Conservation (phyloP, 768 basidiomycete species). For the Macrolepiota dolichaula region DNA sequence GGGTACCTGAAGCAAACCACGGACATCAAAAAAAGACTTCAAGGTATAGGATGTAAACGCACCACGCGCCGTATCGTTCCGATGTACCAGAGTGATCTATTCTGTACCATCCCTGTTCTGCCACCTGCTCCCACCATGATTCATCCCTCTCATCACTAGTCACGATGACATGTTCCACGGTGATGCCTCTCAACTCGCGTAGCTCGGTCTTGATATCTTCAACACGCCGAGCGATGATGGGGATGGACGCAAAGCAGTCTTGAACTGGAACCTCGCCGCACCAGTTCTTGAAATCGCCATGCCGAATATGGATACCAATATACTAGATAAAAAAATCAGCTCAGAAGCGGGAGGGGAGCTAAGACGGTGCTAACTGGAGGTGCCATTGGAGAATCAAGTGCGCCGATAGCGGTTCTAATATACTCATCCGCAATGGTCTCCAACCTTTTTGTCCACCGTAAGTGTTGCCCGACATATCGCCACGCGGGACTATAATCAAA, state of each 20-base stretch:
- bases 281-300: conserved; percentile 47
- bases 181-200: conserved; percentile 37
- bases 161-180: conserved; percentile 53
- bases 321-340: conserved; percentile 31
- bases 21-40: neutral
- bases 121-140: conserved; percentile 57
- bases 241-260: conserved; percentile 53
- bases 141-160: conserved; percentile 60
- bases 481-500: conserved; percentile 58
- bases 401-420: conserved; percentile 40
- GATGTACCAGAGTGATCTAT: conserved; percentile 49
- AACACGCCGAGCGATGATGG: conserved; percentile 51
- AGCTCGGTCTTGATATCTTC: conserved; percentile 52
- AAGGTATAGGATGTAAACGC: conserved; percentile 15
- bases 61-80: conserved; percentile 49
- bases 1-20: conserved; percentile 50
- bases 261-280: conserved; percentile 39
- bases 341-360: neutral
- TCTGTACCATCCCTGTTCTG: conserved; percentile 45
- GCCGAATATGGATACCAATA: conserved; percentile 56
- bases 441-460: conserved; percentile 45
- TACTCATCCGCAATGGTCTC: conserved; percentile 41
- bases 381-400: conserved; percentile 31
- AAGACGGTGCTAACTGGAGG: conserved; percentile 39
- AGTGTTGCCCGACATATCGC: conserved; percentile 49